Conservation (phyloP, 805 yeast genomes). For the Kregervanrija delftensis region DNA sequence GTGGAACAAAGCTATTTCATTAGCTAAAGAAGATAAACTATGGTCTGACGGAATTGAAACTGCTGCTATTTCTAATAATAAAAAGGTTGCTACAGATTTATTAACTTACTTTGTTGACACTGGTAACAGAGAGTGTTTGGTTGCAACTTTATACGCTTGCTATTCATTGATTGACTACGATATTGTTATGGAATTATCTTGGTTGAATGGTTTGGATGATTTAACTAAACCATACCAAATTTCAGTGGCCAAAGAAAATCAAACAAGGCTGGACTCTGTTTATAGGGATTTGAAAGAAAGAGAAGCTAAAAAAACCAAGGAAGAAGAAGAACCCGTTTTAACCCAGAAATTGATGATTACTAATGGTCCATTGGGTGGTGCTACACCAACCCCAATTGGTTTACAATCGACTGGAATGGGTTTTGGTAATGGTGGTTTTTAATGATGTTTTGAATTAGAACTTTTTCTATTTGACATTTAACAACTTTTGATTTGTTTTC, state of each 20-base stretch:
- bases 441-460: conserved; percentile 1
- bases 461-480: neutral
- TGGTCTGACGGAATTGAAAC: conserved; percentile 95
- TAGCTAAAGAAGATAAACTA: conserved; percentile 84
- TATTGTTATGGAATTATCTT: conserved; percentile 78
- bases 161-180: conserved; percentile 77
- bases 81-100: conserved; percentile 82
- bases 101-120: conserved; percentile 91
- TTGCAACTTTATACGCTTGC: conserved; percentile 81
- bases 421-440: conserved; percentile 49
- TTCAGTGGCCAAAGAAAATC: conserved; percentile 75
- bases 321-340: conserved; percentile 42
- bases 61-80: conserved; percentile 72
- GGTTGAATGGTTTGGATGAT: conserved; percentile 82
- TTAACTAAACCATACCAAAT: conserved; percentile 90
- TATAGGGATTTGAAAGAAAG: conserved; percentile 66
- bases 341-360: conserved; percentile 78
- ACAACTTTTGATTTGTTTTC: neutral
- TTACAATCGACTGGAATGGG: conserved; percentile 69
- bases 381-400: conserved; percentile 41
- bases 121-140: conserved; percentile 92
- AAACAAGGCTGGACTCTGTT: conserved; percentile 55
- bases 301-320: conserved; percentile 47
- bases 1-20: conserved; percentile 81
- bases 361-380: conserved; percentile 43